phyloP scores from a whole-genome alignment of 225 moss, liverwort and hornwort genomes.

The Bryoerythrophyllum caledonicum region DNA sequence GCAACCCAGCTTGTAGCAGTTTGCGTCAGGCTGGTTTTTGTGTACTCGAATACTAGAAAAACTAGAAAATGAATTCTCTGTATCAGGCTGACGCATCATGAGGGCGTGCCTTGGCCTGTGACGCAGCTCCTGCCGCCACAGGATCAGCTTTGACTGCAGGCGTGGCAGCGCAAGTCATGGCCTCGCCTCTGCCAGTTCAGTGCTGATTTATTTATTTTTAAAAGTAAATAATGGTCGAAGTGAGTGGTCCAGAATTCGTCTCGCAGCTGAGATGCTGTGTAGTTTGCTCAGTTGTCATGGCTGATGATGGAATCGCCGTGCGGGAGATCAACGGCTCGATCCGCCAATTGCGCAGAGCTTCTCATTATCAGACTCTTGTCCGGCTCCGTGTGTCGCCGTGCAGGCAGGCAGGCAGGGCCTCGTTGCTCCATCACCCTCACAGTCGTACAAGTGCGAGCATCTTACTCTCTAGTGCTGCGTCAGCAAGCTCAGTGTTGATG shows the following conservation, averaged over 20 bases:
- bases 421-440: background rate
- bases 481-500: background rate
- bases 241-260: background rate
- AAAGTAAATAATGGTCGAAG: background rate
- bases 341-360: background rate
- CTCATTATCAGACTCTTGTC: background rate
- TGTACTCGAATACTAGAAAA: too few relatives aligned
- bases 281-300: background rate
- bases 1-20: background rate
- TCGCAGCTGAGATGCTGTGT: background rate
- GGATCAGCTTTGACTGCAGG: background rate
- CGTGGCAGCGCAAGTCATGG: background rate
- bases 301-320: background rate
- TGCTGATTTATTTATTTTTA: too few relatives aligned
- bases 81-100: background rate
- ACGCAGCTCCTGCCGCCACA: constrained; percentile 7
- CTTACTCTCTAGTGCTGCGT: too few relatives aligned
- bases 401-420: background rate
- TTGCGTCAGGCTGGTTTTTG: background rate
- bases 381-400: background rate
- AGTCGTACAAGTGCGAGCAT: background rate
- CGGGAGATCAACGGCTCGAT: background rate
- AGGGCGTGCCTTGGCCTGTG: background rate
- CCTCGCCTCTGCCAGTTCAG: background rate
- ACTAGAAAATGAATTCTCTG: too few relatives aligned